These are phyloP conservation scores for Nigrospora sphaerica DNA, from an alignment of 2,329 filamentous ascomycete species.

Conservation along the genomic window DNA sequence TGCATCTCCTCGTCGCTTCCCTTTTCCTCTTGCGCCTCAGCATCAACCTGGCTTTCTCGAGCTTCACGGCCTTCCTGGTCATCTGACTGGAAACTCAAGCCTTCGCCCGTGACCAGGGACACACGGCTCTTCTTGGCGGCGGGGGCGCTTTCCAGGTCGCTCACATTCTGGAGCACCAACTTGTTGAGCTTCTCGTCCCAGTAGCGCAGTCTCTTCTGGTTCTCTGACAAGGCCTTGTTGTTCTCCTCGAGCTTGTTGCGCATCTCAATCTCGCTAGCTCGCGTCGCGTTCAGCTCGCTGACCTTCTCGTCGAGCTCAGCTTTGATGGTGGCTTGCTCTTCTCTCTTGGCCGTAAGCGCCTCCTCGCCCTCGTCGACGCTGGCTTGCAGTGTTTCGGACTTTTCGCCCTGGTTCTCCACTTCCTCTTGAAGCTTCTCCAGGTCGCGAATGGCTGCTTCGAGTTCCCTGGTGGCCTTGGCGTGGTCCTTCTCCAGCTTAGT, in stretches of 20 bases:
- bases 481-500: slow-evolving; percentile 80
- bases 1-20: slow-evolving; percentile 10
- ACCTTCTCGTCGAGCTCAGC: slow-evolving; percentile 80
- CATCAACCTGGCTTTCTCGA: slow-evolving; percentile 14
- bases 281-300: slow-evolving; percentile 77
- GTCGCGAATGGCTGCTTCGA: slow-evolving; percentile 64
- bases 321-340: slow-evolving; percentile 74
- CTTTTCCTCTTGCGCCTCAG: slow-evolving; percentile 7
- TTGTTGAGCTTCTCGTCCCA: slow-evolving; percentile 89
- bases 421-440: slow-evolving; percentile 73
- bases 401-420: slow-evolving; percentile 67
- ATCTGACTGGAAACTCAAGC: slow-evolving; percentile 7
- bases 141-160: slow-evolving; percentile 49
- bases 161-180: slow-evolving; percentile 73
- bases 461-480: slow-evolving; percentile 70
- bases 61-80: slow-evolving; percentile 22
- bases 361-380: slow-evolving; percentile 78
- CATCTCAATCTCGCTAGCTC: slow-evolving; percentile 94
- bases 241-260: slow-evolving; percentile 96
- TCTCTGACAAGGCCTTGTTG: slow-evolving; percentile 80
- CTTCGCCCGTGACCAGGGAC: slow-evolving; percentile 15
- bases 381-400: slow-evolving; percentile 64
- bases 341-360: slow-evolving; percentile 69
- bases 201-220: slow-evolving; percentile 74
- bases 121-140: slow-evolving; percentile 11